A percentile compares a stretch with the other conserved stretches of the same genome.
phyloP scores from a whole-genome alignment of 116 monocot genomes.

The Dioscorea cayenensis region DNA sequence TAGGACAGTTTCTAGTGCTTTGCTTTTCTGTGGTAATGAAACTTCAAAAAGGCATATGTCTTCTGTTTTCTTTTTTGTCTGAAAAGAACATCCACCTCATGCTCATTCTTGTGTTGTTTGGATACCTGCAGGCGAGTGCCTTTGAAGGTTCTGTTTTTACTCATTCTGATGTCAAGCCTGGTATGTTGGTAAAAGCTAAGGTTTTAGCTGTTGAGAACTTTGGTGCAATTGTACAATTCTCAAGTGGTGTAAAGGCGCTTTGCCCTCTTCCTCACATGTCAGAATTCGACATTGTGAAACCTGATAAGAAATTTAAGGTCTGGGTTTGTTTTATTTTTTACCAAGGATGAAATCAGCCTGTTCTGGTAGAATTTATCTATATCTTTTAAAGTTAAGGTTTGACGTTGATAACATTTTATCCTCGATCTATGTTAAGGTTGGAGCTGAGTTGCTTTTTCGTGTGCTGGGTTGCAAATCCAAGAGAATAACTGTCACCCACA shows the following conservation, averaged over 20 bases:
- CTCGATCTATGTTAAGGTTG: constrained; percentile 43
- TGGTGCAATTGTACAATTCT: constrained; percentile 78
- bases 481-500: constrained; percentile 87
- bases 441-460: constrained; percentile 77
- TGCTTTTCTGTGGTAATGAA: too few relatives aligned
- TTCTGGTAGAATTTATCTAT: not conserved
- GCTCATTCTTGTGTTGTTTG: too few relatives aligned
- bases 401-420: not conserved
- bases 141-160: constrained; percentile 91
- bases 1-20: too few relatives aligned
- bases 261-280: constrained; percentile 96
- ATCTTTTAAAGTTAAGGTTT: not conserved
- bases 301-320: constrained; percentile 88
- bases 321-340: not conserved
- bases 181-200: constrained; percentile 81
- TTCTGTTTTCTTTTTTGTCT: too few relatives aligned
- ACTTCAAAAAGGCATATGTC: too few relatives aligned
- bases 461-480: constrained; percentile 97
- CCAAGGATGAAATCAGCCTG: not conserved
- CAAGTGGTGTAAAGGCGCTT: constrained; percentile 94
- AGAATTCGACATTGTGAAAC: constrained; percentile 80
- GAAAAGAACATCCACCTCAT: too few relatives aligned
- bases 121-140: constrained; percentile 61
- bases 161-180: constrained; percentile 93
- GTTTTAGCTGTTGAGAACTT: constrained; percentile 66